Evolutionary conservation across 208 protist genomes (phyloP).

Genomic region (Wallacemonas rigidus): DNA sequence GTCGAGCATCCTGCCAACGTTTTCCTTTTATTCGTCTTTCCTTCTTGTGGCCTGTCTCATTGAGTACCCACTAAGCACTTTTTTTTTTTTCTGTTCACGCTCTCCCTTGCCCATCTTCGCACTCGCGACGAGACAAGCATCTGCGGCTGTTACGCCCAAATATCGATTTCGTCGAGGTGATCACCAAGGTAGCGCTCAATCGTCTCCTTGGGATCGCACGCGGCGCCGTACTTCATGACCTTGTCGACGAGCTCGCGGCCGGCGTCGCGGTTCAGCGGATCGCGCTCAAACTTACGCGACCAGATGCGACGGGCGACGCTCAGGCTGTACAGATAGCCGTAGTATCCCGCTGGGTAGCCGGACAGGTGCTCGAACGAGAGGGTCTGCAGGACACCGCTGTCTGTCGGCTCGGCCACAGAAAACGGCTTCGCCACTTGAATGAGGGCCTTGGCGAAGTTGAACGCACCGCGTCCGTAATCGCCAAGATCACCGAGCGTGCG

Average conservation of each 20-base stretch:
- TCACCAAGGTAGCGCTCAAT: slow-evolving; percentile 86
- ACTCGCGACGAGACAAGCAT: not conserved
- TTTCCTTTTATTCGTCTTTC: too few relatives aligned
- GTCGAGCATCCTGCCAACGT: too few relatives aligned
- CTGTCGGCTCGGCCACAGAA: slow-evolving; percentile 72
- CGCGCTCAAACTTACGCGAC: slow-evolving; percentile 84
- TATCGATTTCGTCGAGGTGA: slow-evolving; percentile 82
- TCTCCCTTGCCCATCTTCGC: too few relatives aligned
- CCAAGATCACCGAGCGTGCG: slow-evolving; percentile 74
- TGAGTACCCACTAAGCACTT: not conserved
- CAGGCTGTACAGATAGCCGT: slow-evolving; percentile 93
- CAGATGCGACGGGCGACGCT: slow-evolving; percentile 88
- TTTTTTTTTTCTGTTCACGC: slow-evolving; percentile 12
- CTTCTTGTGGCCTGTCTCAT: too few relatives aligned
- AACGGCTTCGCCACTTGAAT: slow-evolving; percentile 81
- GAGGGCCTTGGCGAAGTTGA: slow-evolving; percentile 83
- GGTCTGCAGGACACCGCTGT: slow-evolving; percentile 63
- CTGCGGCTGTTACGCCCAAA: slow-evolving; percentile 65
- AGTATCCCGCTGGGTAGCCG: slow-evolving; percentile 92
- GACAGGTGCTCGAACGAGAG: slow-evolving; percentile 91
- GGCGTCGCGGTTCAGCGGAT: slow-evolving; percentile 87
- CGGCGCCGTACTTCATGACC: slow-evolving; percentile 88
- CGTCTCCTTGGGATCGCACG: slow-evolving; percentile 76
- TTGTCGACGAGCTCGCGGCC: slow-evolving; percentile 80
- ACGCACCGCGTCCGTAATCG: slow-evolving; percentile 74